phyloP scores from a whole-genome alignment of 2,329 filamentous ascomycete species.

The Aureobasidium subglaciale region DNA sequence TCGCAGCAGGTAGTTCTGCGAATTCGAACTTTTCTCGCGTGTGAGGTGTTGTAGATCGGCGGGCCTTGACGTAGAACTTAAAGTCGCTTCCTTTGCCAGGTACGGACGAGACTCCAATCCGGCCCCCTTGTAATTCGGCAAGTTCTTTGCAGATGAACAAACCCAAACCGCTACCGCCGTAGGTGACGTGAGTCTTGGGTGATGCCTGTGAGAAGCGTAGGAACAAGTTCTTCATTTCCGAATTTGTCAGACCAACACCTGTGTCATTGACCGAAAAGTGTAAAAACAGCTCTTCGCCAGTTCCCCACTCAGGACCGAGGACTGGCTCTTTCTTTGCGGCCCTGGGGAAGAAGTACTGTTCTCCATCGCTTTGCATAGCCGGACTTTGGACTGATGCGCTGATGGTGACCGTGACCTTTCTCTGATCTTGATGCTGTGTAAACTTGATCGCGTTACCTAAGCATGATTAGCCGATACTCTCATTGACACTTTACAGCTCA shows the following conservation, averaged over 20 bases:
- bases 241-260: constrained; percentile 29
- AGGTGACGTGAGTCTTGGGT: constrained; percentile 59
- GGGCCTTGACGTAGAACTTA: constrained; percentile 58
- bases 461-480: constrained; percentile 15
- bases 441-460: constrained; percentile 40
- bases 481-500: too few species aligned
- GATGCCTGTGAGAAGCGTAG: constrained; percentile 62
- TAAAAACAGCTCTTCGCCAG: constrained; percentile 31
- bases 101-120: constrained; percentile 55
- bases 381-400: constrained; percentile 31
- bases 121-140: constrained; percentile 60
- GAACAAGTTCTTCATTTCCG: constrained; percentile 45
- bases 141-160: constrained; percentile 62
- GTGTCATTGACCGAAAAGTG: constrained; percentile 31
- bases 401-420: constrained; percentile 33
- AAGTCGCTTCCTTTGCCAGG: constrained; percentile 55
- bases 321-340: constrained; percentile 14
- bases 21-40: not conserved
- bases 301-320: constrained; percentile 25
- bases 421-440: constrained; percentile 30
- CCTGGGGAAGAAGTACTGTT: constrained; percentile 28
- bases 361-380: constrained; percentile 25
- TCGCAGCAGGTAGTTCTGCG: not conserved
- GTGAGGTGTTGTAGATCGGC: constrained; percentile 29
- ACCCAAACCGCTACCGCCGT: constrained; percentile 61